These are phyloP conservation scores for Aureobasidium sp. DNA, from an alignment of 2,329 filamentous ascomycete genomes.

Conservation along the genomic window DNA sequence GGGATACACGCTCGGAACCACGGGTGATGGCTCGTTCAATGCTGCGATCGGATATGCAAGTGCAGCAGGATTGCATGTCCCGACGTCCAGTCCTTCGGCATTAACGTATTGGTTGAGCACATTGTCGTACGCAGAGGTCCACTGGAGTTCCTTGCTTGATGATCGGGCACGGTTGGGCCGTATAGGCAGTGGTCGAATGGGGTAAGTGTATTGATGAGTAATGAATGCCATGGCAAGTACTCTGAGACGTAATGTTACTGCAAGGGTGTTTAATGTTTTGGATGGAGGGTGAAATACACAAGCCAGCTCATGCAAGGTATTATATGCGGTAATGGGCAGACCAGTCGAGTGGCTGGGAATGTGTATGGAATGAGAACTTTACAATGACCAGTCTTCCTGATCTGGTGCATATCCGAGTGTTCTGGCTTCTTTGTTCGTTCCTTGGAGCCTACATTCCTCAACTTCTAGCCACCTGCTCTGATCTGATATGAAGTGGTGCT, in stretches of 20 bases:
- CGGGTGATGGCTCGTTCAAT: not conserved
- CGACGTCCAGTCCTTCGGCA: slow-evolving; percentile 45
- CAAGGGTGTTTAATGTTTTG: not conserved
- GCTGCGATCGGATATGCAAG: slow-evolving; percentile 28
- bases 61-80: slow-evolving; percentile 41
- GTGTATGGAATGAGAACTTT: slow-evolving; percentile 13
- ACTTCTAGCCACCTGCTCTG: not conserved
- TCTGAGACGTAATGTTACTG: not conserved
- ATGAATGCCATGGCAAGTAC: slow-evolving; percentile 8
- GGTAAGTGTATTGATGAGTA: slow-evolving; percentile 14
- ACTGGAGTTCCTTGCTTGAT: slow-evolving; percentile 46
- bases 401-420: not conserved
- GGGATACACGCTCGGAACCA: not conserved
- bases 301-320: slow-evolving; percentile 11
- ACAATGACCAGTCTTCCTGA: slow-evolving; percentile 2
- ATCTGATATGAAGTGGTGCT: not conserved
- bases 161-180: slow-evolving; percentile 19
- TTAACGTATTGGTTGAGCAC: slow-evolving; percentile 59
- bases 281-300: not conserved
- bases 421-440: not conserved
- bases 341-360: slow-evolving; percentile 4
- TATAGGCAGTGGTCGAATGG: slow-evolving; percentile 5
- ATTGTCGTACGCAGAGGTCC: slow-evolving; percentile 52
- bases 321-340: slow-evolving; percentile 5
- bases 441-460: not conserved